Evolutionary conservation across 2,329 filamentous ascomycete genomes (phyloP).

Genomic region (Lachnellula cervina): DNA sequence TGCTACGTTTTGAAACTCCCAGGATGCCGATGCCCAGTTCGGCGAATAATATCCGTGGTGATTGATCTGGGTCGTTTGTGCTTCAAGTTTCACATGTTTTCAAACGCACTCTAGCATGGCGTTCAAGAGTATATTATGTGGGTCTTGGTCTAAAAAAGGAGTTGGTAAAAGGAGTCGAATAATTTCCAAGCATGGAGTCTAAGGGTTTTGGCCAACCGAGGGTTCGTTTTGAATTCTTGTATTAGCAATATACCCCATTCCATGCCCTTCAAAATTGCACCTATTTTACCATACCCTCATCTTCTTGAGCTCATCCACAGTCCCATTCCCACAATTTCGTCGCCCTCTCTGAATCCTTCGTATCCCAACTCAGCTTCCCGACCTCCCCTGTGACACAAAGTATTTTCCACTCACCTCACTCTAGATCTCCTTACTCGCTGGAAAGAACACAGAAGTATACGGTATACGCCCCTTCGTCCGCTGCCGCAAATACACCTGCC

Average conservation of each 20-base stretch:
- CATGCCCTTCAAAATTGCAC: too few species aligned
- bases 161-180: too few species aligned
- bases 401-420: conserved; percentile 5
- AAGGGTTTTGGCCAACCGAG: too few species aligned
- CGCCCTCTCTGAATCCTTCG: conserved; percentile 2
- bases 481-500: neutral
- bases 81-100: too few species aligned
- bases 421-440: conserved; percentile 7
- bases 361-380: neutral
- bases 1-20: neutral
- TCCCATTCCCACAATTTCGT: conserved; percentile 22
- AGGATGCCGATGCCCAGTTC: neutral
- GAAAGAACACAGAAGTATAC: conserved; percentile 5
- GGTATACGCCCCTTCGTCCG: conserved; percentile 1
- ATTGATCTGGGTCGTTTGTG: too few species aligned
- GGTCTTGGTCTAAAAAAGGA: too few species aligned
- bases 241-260: too few species aligned
- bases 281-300: conserved; percentile 6
- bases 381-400: conserved; percentile 7
- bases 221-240: too few species aligned
- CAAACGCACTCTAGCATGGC: too few species aligned
- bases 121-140: too few species aligned
- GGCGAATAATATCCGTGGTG: too few species aligned
- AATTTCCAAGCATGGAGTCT: too few species aligned
- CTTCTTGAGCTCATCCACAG: conserved; percentile 26